Base-by-base conservation (phyloP, 345 rosid species). In the Syzygium jambos region DNA sequence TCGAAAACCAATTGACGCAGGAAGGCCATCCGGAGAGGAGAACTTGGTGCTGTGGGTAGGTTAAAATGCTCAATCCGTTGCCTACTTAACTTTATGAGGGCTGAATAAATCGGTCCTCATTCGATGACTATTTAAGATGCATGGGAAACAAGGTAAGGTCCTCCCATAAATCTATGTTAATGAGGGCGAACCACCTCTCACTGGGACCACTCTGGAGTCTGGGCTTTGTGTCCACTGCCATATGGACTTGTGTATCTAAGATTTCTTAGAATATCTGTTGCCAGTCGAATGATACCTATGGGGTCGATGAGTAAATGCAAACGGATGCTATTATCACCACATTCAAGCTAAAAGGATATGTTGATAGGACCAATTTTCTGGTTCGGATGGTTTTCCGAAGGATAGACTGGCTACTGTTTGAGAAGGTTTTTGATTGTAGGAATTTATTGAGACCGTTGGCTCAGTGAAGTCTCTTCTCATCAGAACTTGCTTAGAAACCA, bases 1-100 rank as follows among this genome's bases (percentile, higher is more conserved):
- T 57, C 93, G 98, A 86, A 96, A 96, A 87, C 99, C 99, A 51
- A 95, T 95, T 87, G 99, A 97, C 92, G 93, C 94, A 84, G 94
- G 87, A 86, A 93, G 97, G 91, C 94, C 96, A 52, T 84, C 93
- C 51, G 98, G 98, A 88, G 98, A 96, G 94, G 98, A 97, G 95
- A 97, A 96, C 90, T 92, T 97, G 90, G 96, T 97, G 87, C 88
- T 95, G 53, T 97, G 99, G 99, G 98, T 96, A 95, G 80, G 98
- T 91, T 88, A n/a, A 80, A 84, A 53, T 86, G 86, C 89, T 84
- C 25, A 34, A 73, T 88, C 27, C 63, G 15, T 73, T 52, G 57
- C 87, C 80, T 51, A 68, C 65, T 90, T 90, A 87, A 89, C 88
- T 91, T 54, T 86, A 55, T 87, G 65, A 84, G 89, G 87, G 86